These are phyloP conservation scores for Crucibulum cyathiforme DNA, from an alignment of 1,284 basidiomycete genomes.

Conservation along the genomic window DNA sequence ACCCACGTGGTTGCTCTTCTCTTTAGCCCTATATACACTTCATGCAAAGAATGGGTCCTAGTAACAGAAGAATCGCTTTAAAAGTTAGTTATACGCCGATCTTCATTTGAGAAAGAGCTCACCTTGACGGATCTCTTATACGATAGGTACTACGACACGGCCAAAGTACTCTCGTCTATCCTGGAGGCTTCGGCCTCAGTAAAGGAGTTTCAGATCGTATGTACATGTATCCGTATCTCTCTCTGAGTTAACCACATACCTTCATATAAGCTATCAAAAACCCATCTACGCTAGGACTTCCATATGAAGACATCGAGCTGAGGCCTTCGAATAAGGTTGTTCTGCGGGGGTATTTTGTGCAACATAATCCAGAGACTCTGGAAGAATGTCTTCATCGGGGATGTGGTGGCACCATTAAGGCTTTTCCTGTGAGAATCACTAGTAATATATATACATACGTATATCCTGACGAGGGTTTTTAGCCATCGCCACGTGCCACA, in stretches of 20 bases:
- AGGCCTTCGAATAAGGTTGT: constrained; percentile 2
- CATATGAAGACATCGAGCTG: constrained; percentile 5
- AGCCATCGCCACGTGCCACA: constrained; percentile 6
- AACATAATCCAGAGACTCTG: background rate
- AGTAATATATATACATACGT: background rate
- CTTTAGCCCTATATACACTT: too few relatives aligned
- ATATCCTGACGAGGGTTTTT: background rate
- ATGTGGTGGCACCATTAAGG: background rate
- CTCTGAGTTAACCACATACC: background rate
- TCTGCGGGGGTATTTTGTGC: constrained; percentile 2
- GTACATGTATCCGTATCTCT: too few relatives aligned
- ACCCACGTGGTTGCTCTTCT: too few relatives aligned
- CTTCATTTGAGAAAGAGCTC: too few relatives aligned
- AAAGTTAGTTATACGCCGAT: too few relatives aligned
- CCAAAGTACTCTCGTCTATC: too few relatives aligned
- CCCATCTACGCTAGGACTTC: background rate
- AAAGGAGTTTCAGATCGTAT: too few relatives aligned
- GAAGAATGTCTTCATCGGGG: background rate
- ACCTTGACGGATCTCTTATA: too few relatives aligned
- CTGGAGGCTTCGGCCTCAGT: too few relatives aligned
- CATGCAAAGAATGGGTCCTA: too few relatives aligned
- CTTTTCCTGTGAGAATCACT: background rate
- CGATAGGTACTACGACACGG: too few relatives aligned
- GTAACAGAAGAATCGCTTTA: too few relatives aligned
- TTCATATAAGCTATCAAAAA: background rate